Evolutionary conservation across 73 alveolate genomes (phyloP).

Genomic region (Paraurostyla sp.): DNA sequence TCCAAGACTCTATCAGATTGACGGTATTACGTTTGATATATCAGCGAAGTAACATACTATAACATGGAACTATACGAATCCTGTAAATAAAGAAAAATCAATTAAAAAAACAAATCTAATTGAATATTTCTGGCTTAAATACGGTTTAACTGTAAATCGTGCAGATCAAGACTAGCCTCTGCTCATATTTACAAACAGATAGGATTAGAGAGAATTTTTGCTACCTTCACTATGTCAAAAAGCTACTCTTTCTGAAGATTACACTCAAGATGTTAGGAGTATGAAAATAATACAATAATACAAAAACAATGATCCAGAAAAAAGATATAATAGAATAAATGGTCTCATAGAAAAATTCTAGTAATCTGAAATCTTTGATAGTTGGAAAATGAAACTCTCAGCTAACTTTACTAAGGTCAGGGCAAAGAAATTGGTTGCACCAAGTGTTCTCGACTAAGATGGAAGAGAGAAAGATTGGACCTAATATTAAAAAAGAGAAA

Average conservation of each 20-base stretch:
- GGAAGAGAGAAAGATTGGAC: background rate
- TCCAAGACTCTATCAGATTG: constrained; percentile 33
- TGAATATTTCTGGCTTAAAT: background rate
- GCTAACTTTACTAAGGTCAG: constrained; percentile 4
- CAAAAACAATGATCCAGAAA: constrained; percentile 11
- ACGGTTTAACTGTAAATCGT: background rate
- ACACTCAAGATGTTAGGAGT: constrained; percentile 60
- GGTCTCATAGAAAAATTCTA: constrained; percentile 17
- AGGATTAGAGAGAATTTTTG: constrained; percentile 61
- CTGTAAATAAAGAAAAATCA: background rate
- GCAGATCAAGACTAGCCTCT: constrained; percentile 64
- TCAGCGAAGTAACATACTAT: background rate
- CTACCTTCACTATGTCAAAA: constrained; percentile 87
- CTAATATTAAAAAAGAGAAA: background rate
- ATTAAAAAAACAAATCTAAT: background rate
- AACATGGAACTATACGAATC: background rate
- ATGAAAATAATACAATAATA: constrained; percentile 10
- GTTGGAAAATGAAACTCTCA: constrained; percentile 29
- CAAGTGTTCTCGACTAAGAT: constrained; percentile 18
- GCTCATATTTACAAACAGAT: constrained; percentile 53
- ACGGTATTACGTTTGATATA: background rate
- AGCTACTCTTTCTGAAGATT: constrained; percentile 91
- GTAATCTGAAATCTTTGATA: background rate
- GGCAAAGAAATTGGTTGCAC: constrained; percentile 35
- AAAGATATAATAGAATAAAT: constrained; percentile 21